Evolutionary conservation across 2,329 filamentous ascomycete species (phyloP), one percentile per base, ranked within the genome.

Genomic region (Colletotrichum melonis): DNA sequence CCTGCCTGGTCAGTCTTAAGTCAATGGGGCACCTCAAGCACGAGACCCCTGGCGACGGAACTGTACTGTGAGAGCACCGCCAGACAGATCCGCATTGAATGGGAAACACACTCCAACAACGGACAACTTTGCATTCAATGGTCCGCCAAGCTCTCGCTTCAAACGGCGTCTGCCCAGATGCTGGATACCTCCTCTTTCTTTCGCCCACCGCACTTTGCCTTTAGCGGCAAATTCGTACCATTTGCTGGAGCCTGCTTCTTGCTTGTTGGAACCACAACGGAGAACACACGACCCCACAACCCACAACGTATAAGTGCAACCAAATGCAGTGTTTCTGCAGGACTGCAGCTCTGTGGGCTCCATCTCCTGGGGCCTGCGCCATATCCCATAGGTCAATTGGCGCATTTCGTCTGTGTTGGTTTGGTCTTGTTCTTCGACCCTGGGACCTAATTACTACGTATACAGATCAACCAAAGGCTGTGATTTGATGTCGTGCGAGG

Each of bases 141-240:
- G 55, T 42, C 26, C 59, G 66, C 70, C 70, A 73, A 73, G 70
- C 28, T 68, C 56, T 73, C 70, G 70, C 67, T 73, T 65, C 70
- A 62, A 60, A 60, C 70, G 32, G 42, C n/a, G 14, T 46, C 52
- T 28, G 56, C 14, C 16, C 38, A 42, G 5, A 16, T 42, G 14
- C 52, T 54, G 58, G 32, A 28, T 42, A 28, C 26, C 69, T 62
- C 69, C 69, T 68, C 68, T 49, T 49, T 35, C 42, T 35, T 7
- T 49, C n/a, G 64, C 35, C 66, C 70, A 69, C 54, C 38, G 54
- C 55, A 28, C 54, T 26, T 65, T 73, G 16, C 67, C 60, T 65
- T 57, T 63, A 28, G 12, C 28, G 54, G 46, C 46, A 54, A 54
- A 35, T 35, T 35, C 32, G 32, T 35, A 35, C 32, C 32, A 9